Percentiles rank a stretch among this genome's conserved stretches.
phyloP scores from a whole-genome alignment of 2,329 filamentous ascomycete genomes.

The Pseudogymnoascus sp. region DNA sequence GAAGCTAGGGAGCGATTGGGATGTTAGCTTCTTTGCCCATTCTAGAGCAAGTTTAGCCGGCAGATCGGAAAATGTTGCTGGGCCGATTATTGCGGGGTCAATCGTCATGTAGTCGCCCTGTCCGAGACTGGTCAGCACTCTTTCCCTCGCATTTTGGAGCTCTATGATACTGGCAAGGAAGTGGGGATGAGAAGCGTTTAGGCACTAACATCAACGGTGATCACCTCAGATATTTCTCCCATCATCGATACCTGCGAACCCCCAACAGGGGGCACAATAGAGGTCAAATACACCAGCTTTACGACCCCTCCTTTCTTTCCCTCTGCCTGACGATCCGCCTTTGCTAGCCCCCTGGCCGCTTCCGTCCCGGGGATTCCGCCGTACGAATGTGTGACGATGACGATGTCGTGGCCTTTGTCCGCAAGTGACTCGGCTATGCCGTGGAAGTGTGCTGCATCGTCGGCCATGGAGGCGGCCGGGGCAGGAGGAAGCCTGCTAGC shows the following conservation, averaged over 20 bases:
- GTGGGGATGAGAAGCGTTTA: not conserved
- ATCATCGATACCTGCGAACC: conserved; percentile 9
- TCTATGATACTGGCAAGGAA: not conserved
- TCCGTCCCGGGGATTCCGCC: conserved; percentile 31
- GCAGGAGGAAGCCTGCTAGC: conserved; percentile 16
- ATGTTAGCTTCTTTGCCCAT: not conserved
- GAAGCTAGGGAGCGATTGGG: not conserved
- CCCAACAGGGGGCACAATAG: conserved; percentile 18
- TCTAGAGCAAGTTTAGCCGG: not conserved
- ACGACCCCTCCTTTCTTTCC: conserved; percentile 32
- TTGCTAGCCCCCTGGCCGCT: conserved; percentile 30
- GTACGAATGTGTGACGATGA: conserved; percentile 36
- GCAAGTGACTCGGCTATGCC: conserved; percentile 31
- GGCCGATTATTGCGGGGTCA: not conserved
- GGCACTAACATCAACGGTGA: not conserved
- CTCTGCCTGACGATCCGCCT: conserved; percentile 27
- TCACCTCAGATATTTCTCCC: not conserved
- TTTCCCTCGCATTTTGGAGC: not conserved
- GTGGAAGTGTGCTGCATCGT: conserved; percentile 31
- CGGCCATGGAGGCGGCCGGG: conserved; percentile 25
- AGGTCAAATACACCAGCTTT: conserved; percentile 18
- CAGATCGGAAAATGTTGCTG: not conserved
- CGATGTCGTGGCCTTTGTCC: conserved; percentile 31
- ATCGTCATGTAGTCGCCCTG: not conserved
- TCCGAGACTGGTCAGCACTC: not conserved